Evolutionary conservation across 805 yeast genomes (phyloP).

Genomic region (Wickerhamomyces chaumierensis): DNA sequence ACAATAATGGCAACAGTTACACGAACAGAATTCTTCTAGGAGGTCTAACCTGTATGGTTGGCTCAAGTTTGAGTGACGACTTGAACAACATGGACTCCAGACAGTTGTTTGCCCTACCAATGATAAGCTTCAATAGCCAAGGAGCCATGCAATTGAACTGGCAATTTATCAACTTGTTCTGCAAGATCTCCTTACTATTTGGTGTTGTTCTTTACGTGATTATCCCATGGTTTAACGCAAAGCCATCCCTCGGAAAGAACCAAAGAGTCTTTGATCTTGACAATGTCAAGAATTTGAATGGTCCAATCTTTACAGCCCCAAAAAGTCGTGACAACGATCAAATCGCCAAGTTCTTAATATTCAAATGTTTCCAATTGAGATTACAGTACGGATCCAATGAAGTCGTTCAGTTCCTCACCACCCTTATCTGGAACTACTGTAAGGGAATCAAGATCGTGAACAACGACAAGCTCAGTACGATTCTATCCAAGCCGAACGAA

Average conservation of each 20-base stretch:
- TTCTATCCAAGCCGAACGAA: background rate
- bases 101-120: constrained; percentile 38
- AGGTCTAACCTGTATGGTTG: constrained; percentile 54
- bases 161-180: constrained; percentile 17
- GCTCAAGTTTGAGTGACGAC: constrained; percentile 47
- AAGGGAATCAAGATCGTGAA: background rate
- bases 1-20: constrained; percentile 11
- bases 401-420: background rate
- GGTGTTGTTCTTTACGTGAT: constrained; percentile 12
- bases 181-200: constrained; percentile 16
- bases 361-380: background rate
- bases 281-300: background rate
- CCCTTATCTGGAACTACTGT: background rate
- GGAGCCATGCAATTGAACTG: constrained; percentile 9
- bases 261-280: background rate
- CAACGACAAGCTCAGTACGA: background rate
- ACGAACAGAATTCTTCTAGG: constrained; percentile 45
- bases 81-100: constrained; percentile 29
- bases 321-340: background rate
- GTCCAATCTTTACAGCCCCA: background rate
- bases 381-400: background rate
- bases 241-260: background rate
- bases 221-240: background rate
- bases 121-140: constrained; percentile 8
- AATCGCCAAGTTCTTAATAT: background rate